These are phyloP conservation scores for Monotropa hypopitys DNA, from an alignment of 179 eudicot genomes.

Conservation along the genomic window DNA sequence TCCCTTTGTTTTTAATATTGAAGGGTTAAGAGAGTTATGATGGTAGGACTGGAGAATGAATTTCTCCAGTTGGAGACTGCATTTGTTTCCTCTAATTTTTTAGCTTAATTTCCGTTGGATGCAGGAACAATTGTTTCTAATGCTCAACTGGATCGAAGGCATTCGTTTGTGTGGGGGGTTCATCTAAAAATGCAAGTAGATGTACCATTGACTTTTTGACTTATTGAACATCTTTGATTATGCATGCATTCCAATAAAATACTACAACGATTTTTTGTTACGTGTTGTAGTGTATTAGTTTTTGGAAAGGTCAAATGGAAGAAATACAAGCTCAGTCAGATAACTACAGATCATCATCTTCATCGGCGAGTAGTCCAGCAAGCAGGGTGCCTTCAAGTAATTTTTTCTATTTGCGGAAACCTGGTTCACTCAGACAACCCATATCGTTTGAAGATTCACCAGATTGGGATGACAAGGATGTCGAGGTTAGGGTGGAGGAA, in stretches of 20 bases:
- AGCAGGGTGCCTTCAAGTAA: conserved; percentile 82
- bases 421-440: conserved; percentile 72
- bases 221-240: not conserved
- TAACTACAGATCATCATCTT: conserved; percentile 90
- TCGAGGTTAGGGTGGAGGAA: conserved; percentile 71
- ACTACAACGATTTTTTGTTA: not conserved
- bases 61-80: not conserved
- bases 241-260: not conserved
- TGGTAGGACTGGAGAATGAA: not conserved
- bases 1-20: not conserved
- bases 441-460: conserved; percentile 98
- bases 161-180: not conserved
- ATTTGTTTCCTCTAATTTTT: not conserved
- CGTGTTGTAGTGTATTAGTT: not conserved
- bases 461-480: conserved; percentile 88
- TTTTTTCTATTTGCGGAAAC: conserved; percentile 80
- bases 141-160: not conserved
- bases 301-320: conserved; percentile 41
- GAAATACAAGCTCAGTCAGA: conserved; percentile 88
- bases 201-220: not conserved
- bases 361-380: conserved; percentile 90
- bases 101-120: not conserved
- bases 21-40: not conserved
- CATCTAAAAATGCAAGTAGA: not conserved
- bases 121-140: not conserved